These are phyloP conservation scores for Pyrus bretschneideri DNA, from an alignment of 306 rosid genomes.

Conservation along the genomic window DNA sequence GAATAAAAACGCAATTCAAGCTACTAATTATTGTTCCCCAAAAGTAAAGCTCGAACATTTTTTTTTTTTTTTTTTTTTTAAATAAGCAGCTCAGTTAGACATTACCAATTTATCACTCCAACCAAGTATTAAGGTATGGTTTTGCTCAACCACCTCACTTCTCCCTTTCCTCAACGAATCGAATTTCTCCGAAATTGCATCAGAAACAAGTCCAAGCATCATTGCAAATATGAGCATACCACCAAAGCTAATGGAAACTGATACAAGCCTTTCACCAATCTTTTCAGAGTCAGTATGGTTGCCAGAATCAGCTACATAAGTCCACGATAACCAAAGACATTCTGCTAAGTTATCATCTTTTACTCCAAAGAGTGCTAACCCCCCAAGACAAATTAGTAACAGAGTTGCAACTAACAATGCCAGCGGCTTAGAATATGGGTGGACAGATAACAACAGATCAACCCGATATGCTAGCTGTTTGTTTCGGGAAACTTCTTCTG, in stretches of 20 bases:
- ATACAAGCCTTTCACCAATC: constrained; percentile 66
- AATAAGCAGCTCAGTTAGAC: neutral
- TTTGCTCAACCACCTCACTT: constrained; percentile 84
- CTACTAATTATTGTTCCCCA: constrained; percentile 1
- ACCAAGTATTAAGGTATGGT: constrained; percentile 87
- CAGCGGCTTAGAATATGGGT: constrained; percentile 83
- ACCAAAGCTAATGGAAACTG: constrained; percentile 84
- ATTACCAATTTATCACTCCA: constrained; percentile 92
- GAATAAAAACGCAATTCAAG: constrained; percentile 5
- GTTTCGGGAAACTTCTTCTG: constrained; percentile 63
- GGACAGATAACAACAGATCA: constrained; percentile 73
- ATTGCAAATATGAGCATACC: constrained; percentile 96
- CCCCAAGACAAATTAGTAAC: constrained; percentile 73
- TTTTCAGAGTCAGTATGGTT: constrained; percentile 75
- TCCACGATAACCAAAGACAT: constrained; percentile 92
- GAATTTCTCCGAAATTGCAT: constrained; percentile 80
- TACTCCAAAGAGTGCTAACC: constrained; percentile 76
- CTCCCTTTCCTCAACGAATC: constrained; percentile 89
- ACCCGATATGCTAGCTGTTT: constrained; percentile 67
- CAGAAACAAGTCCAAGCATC: constrained; percentile 97
- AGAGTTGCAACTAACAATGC: constrained; percentile 72
- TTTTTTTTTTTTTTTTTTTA: neutral
- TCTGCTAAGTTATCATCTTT: constrained; percentile 55
- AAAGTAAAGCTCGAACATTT: neutral
- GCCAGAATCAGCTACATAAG: constrained; percentile 84